phyloP scores from a whole-genome alignment of 1,284 basidiomycete genomes.

The Malassezia psittaci region DNA sequence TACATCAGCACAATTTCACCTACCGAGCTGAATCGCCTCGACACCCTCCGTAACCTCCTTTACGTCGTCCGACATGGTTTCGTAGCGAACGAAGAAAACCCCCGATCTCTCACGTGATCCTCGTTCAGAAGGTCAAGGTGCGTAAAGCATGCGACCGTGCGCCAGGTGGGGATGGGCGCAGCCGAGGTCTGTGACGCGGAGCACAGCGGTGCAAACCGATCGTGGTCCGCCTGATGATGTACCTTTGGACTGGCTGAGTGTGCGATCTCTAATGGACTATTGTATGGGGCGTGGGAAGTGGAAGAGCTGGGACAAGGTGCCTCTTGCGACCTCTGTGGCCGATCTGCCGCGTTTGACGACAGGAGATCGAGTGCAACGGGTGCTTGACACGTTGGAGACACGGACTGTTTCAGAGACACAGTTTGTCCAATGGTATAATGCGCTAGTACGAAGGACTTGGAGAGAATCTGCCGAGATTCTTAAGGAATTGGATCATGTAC shows the following conservation, averaged over 20 bases:
- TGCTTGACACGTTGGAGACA: not conserved
- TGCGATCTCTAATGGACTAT: conserved; percentile 14
- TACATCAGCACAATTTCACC: conserved; percentile 9
- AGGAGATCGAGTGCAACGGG: not conserved
- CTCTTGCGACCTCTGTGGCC: not conserved
- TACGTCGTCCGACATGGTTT: conserved; percentile 13
- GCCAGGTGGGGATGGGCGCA: not conserved
- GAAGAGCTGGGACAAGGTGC: not conserved
- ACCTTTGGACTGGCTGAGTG: conserved; percentile 4
- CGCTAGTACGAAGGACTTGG: conserved; percentile 8
- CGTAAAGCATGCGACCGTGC: not conserved
- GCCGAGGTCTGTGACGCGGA: no score
- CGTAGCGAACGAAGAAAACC: conserved; percentile 2
- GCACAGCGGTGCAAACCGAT: no score
- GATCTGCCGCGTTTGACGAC: conserved; percentile 8
- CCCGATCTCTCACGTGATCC: conserved; percentile 6
- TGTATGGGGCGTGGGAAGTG: conserved; percentile 4
- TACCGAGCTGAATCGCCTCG: conserved; percentile 12
- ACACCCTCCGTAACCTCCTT: conserved; percentile 13
- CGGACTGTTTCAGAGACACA: not conserved
- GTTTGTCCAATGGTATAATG: conserved; percentile 17
- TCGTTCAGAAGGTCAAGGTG: not conserved
- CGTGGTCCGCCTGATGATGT: not conserved
- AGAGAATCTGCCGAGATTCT: not conserved
- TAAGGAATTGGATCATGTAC: not conserved